A percentile compares a stretch with the other conserved stretches of the same genome.
Conservation (phyloP, 163 green algal genomes). For the Coccomyxa subellipsoidea region DNA sequence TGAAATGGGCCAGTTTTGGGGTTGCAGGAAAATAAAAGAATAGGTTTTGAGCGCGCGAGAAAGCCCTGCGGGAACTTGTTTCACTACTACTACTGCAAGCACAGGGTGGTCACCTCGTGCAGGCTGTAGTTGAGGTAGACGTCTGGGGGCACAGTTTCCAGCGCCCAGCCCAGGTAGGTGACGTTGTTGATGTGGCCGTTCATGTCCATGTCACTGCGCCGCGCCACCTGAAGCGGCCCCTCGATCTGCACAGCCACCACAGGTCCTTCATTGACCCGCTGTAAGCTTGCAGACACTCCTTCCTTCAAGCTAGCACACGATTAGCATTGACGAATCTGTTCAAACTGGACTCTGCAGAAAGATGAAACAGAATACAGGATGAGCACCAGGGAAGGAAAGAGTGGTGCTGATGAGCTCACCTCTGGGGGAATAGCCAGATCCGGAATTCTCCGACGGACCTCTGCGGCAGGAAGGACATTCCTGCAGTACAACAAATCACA, state of each 20-base stretch:
- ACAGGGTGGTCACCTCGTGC: slow-evolving; percentile 56
- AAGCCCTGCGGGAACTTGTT: too few species aligned
- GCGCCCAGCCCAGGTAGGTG: slow-evolving; percentile 86
- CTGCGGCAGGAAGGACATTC: slow-evolving; percentile 41
- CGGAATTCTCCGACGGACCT: slow-evolving; percentile 67
- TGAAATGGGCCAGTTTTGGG: too few species aligned
- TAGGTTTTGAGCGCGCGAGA: too few species aligned
- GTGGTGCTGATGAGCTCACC: slow-evolving; percentile 2
- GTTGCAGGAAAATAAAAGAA: too few species aligned
- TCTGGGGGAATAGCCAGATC: slow-evolving; percentile 45
- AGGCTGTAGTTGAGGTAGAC: slow-evolving; percentile 60
- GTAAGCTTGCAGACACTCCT: neutral
- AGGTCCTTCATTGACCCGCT: neutral
- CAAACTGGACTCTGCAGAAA: too few species aligned
- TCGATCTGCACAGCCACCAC: slow-evolving; percentile 21
- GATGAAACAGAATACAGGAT: too few species aligned
- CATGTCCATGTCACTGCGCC: slow-evolving; percentile 94
- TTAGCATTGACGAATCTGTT: too few species aligned
- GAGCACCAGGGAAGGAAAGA: too few species aligned
- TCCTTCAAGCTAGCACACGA: neutral
- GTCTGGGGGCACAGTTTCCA: slow-evolving; percentile 80
- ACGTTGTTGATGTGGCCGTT: slow-evolving; percentile 99
- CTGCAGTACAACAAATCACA: neutral
- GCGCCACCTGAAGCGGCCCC: slow-evolving; percentile 59
- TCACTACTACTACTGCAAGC: too few species aligned